Evolutionary conservation across 2,329 filamentous ascomycete genomes (phyloP).

Genomic region (Cryphonectria japonica): DNA sequence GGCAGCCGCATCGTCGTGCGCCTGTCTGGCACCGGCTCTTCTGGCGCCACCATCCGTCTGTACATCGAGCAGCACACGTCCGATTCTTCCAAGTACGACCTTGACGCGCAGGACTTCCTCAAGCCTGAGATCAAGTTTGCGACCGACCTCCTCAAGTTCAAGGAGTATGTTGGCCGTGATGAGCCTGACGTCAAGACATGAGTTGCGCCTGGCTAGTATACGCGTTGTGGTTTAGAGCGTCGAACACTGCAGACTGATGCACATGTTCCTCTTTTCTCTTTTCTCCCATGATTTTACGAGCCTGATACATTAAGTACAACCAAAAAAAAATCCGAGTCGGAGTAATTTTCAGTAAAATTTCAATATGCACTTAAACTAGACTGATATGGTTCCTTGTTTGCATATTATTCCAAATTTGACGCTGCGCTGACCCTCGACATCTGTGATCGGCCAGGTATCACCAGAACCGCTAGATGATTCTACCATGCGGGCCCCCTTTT

Average conservation of each 20-base stretch:
- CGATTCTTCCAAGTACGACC: constrained; percentile 75
- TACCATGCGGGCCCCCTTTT: not conserved
- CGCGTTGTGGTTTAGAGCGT: constrained; percentile 6
- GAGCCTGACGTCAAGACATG: constrained; percentile 97
- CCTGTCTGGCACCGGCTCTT: constrained; percentile 91
- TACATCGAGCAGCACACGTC: constrained; percentile 96
- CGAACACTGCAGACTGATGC: constrained; percentile 1
- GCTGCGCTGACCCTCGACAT: not conserved
- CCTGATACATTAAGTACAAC: not conserved
- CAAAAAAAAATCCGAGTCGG: not conserved
- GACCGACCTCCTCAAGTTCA: constrained; percentile 84
- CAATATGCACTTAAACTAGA: not conserved
- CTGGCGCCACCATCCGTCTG: constrained; percentile 92
- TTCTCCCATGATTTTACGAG: constrained; percentile 1
- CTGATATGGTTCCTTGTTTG: not conserved
- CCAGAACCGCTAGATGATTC: not conserved
- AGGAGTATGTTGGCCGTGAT: constrained; percentile 89
- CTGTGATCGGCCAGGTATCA: not conserved
- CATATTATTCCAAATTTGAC: not conserved
- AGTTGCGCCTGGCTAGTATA: not conserved
- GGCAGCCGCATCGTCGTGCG: constrained; percentile 95
- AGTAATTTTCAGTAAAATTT: not conserved
- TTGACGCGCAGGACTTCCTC: constrained; percentile 92
- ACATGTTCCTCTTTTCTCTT: not conserved
- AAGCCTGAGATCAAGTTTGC: constrained; percentile 87